These are phyloP conservation scores for Bidens hawaiensis DNA, from an alignment of 140 eudicot genomes.

Conservation along the genomic window DNA sequence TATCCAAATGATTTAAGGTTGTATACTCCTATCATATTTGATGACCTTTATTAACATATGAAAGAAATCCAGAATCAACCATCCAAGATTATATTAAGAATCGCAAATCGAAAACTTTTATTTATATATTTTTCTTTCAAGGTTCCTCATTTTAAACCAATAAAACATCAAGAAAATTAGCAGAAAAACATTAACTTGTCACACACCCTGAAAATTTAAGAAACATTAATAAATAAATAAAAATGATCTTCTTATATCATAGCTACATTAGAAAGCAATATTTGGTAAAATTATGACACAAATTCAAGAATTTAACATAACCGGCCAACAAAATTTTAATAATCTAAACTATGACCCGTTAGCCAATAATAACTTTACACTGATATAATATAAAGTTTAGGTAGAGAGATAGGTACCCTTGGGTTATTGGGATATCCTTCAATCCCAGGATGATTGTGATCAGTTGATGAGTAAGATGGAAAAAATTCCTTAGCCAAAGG, in stretches of 20 bases:
- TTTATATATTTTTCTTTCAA: not conserved
- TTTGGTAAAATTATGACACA: not conserved
- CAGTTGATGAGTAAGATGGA: conserved; percentile 63
- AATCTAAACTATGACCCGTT: not conserved
- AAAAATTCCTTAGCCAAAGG: conserved; percentile 90
- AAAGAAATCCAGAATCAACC: not conserved
- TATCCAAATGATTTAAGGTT: not conserved
- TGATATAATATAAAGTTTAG: not conserved
- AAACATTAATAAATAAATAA: not conserved
- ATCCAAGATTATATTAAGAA: conserved; percentile 1
- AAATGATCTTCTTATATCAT: not conserved
- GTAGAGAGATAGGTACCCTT: conserved; percentile 51
- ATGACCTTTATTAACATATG: not conserved
- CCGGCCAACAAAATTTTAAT: not conserved
- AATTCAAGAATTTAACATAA: not conserved
- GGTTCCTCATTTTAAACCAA: not conserved
- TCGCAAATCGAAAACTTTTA: not conserved
- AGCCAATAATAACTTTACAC: not conserved
- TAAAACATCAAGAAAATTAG: conserved; percentile 21
- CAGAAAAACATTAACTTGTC: not conserved
- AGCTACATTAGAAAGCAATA: conserved; percentile 6
- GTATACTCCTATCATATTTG: not conserved
- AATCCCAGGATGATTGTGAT: conserved; percentile 41
- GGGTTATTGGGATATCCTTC: conserved; percentile 50
- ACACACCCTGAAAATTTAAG: not conserved